Evolutionary conservation across 352 stramenopile genomes (phyloP), one percentile per base, ranked within the genome.

Genomic region (Phytopythium kandeliae): DNA sequence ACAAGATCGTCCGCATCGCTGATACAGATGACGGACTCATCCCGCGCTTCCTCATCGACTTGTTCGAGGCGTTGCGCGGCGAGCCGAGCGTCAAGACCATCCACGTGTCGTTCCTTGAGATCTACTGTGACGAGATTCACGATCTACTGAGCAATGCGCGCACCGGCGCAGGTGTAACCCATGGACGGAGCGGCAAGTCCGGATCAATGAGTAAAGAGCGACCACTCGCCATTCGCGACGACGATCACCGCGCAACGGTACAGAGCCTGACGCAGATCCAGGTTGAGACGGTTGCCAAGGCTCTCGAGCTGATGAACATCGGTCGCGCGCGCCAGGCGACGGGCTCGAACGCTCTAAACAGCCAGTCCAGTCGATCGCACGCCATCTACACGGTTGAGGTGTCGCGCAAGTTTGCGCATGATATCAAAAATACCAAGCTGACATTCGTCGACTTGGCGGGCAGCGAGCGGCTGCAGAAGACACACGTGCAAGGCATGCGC

Each of bases 71-170:
- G 9, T 52, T 91, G 22, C 58, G 63, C 6, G 49, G 10, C 22
- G 47, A 53, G 17, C 47, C 57, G 13, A 63, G 42, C 19, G 73
- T 84, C 36, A 67, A 78, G 28, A 61, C 63, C 45, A 63, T 93
- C 8, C 82, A 74, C 1, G 85, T 93, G 26, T 95, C 85, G 8
- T 95, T 92, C 56, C 71, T 99, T 4, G 96, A 99, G 70, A 98
- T 99, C 19, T 99, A 99, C 46, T 95, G 95, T 25, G 94, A 99
- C 68, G 95, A 98, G 55, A 97, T 99, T 48, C 86, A 96, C 55
- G 96, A 99, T 64, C 63, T 99, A 24, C 65, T 99, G 1, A 70
- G 93, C 47, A 72, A 66, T 15, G 25, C 58, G 24, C 58, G 63
- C 5, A 12, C 28, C 30, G 12, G n/a, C 4, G 44, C 11, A 4